A percentile compares a stretch with the other conserved stretches of the same genome.
These are phyloP conservation scores for Cordyceps javanica DNA, from an alignment of 2,329 filamentous ascomycete species.

Conservation along the genomic window DNA sequence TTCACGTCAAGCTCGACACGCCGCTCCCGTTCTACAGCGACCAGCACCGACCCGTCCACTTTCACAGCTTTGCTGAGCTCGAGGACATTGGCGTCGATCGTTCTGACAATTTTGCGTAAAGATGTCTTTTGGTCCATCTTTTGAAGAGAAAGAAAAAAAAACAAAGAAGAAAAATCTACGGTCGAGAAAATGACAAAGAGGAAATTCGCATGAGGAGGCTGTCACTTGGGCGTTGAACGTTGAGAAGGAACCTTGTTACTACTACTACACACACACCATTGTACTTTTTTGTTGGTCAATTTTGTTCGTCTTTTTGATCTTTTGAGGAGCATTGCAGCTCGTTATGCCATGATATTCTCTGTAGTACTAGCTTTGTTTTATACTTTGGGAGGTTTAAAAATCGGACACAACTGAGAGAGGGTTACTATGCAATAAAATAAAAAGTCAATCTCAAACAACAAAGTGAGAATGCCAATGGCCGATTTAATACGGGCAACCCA, in stretches of 20 bases:
- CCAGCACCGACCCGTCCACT: slow-evolving; percentile 86
- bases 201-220: too few relatives aligned
- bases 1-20: slow-evolving; percentile 91
- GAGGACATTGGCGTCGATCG: slow-evolving; percentile 96
- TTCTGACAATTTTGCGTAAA: slow-evolving; percentile 84
- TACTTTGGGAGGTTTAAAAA: neutral
- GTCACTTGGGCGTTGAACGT: slow-evolving; percentile 2
- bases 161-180: too few relatives aligned
- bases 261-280: neutral
- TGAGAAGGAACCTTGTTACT: neutral
- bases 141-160: neutral
- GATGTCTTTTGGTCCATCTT: neutral
- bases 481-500: neutral
- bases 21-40: slow-evolving; percentile 87
- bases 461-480: neutral
- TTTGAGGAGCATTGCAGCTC: neutral
- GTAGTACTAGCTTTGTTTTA: slow-evolving; percentile 7
- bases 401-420: neutral
- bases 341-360: slow-evolving; percentile 4
- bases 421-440: neutral
- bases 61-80: slow-evolving; percentile 94
- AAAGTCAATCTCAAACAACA: neutral
- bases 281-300: slow-evolving; percentile 4
- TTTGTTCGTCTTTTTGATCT: neutral
- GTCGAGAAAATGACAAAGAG: neutral